Evolutionary conservation across 441 rosid species (phyloP).

Genomic region (Arabidopsis lyrata): DNA sequence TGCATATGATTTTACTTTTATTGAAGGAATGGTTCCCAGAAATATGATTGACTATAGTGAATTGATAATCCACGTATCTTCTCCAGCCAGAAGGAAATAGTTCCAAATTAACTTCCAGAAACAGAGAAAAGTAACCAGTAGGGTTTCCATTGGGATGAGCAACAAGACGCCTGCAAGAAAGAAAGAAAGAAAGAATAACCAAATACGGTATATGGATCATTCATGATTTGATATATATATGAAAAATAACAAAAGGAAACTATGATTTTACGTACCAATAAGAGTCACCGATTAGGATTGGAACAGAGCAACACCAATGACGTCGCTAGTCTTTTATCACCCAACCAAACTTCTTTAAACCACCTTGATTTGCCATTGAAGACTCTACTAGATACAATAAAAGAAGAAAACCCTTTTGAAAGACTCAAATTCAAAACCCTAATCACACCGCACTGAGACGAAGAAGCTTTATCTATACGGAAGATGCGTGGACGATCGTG

Average conservation of each 20-base stretch:
- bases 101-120: neutral
- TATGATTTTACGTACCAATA: neutral
- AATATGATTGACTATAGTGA: neutral
- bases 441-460: neutral
- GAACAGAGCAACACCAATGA: neutral
- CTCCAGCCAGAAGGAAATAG: neutral
- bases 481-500: too few species aligned
- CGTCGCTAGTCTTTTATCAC: neutral
- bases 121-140: neutral
- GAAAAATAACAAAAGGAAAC: neutral
- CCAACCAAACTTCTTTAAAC: neutral
- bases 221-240: neutral
- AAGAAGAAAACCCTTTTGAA: neutral
- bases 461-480: too few species aligned
- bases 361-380: neutral
- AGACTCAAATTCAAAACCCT: neutral
- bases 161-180: neutral
- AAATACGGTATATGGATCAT: neutral
- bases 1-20: neutral
- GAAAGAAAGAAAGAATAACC: neutral
- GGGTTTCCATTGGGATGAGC: neutral
- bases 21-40: neutral
- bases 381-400: neutral
- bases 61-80: neutral
- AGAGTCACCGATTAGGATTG: neutral